Percentiles rank a stretch among this genome's conserved stretches.
Conservation (phyloP, 192 early-diverging fungal genomes). For the Entomortierella beljakovae region DNA sequence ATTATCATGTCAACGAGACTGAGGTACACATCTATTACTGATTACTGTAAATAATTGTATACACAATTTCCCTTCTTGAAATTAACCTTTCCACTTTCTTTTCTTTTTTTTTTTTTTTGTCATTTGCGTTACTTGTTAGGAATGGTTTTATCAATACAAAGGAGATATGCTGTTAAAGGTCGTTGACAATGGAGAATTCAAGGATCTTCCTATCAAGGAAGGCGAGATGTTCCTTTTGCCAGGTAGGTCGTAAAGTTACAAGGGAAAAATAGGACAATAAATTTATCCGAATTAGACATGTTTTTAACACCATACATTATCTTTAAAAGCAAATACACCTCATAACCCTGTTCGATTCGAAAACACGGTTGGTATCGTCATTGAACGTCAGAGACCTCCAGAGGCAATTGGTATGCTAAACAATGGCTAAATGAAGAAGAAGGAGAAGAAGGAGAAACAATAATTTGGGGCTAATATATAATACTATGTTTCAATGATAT, state of each 20-base stretch:
- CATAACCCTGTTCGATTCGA: constrained; percentile 95
- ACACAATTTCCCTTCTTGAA: no score
- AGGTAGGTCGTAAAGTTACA: constrained; percentile 56
- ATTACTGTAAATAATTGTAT: no score
- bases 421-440: no score
- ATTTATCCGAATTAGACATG: not conserved
- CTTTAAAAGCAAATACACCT: constrained; percentile 78
- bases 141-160: constrained; percentile 97
- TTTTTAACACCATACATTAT: not conserved
- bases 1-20: constrained; percentile 97
- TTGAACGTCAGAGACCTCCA: constrained; percentile 87
- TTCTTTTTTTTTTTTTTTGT: not conserved
- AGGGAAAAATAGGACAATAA: not conserved
- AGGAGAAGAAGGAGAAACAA: not conserved
- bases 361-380: constrained; percentile 96
- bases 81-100: no score
- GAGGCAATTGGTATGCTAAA: constrained; percentile 77
- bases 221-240: constrained; percentile 98
- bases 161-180: constrained; percentile 95
- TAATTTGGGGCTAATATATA: not conserved
- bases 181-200: constrained; percentile 80
- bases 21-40: no score
- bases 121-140: constrained; percentile 53
- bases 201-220: constrained; percentile 88
- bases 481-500: not conserved